Evolutionary conservation across 495 filamentous ascomycete genomes (phyloP).

Genomic region (Parachaetomium inaequale): DNA sequence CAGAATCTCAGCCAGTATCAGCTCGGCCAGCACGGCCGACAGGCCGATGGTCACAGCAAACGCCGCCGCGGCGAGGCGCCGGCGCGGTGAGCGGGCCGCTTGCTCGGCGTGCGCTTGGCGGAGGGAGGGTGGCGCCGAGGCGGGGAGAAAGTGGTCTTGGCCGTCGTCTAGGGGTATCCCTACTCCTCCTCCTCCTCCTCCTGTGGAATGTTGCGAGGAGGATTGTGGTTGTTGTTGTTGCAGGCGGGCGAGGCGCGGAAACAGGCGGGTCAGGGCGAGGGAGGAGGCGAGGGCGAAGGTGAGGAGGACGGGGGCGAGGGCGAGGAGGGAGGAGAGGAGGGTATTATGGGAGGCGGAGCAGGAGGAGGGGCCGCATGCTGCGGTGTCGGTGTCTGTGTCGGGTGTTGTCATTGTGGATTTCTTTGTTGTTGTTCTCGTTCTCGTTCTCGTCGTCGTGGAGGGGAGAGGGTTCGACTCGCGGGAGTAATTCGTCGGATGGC

Average conservation of each 20-base stretch:
- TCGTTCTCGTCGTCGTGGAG: background rate
- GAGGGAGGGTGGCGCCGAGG: slow-evolving; percentile 47
- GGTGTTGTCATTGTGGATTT: slow-evolving; percentile 4
- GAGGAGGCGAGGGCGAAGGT: slow-evolving; percentile 57
- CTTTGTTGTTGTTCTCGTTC: background rate
- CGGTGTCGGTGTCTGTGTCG: background rate
- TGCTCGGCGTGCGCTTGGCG: slow-evolving; percentile 50
- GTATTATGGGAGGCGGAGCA: slow-evolving; percentile 23
- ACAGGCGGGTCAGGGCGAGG: slow-evolving; percentile 58
- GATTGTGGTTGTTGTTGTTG: background rate
- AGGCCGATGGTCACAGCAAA: slow-evolving; percentile 72
- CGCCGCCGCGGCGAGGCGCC: slow-evolving; percentile 55
- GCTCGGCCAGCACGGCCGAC: slow-evolving; percentile 66
- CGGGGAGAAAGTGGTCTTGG: slow-evolving; percentile 51
- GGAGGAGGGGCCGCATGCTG: slow-evolving; percentile 33
- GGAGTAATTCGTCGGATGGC: background rate
- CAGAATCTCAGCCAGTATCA: slow-evolving; percentile 77
- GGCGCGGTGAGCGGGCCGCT: slow-evolving; percentile 42
- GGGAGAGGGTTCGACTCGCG: background rate
- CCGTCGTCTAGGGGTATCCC: slow-evolving; percentile 32
- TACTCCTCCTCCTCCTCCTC: background rate
- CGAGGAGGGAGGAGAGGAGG: slow-evolving; percentile 30
- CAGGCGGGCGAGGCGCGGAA: slow-evolving; percentile 57
- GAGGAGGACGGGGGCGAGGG: slow-evolving; percentile 50
- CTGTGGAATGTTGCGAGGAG: background rate